Base-by-base conservation (phyloP, 305 asterid genomes). In the Euphrasia arctica region DNA sequence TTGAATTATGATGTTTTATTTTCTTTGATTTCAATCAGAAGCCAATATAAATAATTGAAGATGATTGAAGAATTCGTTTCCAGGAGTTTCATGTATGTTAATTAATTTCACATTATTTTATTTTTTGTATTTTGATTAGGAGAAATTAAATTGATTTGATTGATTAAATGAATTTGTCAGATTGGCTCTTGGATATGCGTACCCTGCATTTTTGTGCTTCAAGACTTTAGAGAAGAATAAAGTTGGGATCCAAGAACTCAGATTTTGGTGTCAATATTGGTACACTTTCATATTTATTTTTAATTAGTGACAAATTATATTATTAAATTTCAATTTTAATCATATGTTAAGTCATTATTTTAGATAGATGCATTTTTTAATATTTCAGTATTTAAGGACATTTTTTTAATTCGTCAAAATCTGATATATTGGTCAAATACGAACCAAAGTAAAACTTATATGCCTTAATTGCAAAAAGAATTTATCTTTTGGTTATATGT, bases 221-320 rank as follows among this genome's bases (percentile, higher is more conserved):
- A 91, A 83, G 70, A 77, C 88, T 4, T 45, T 91, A 42, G 96
- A 85, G 78, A 91, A 80, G 74, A 77, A 80, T 62, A 72, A 70
- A 73, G 93, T 84, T 54, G 85, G 65, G 12, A 80, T 79, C 77
- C 83, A 67, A 60, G 96, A 90, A 51, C 95, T 90, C 75, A 75
- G 90, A 41, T 90, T 84, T 50, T 90, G 97, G 97, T 90, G 97
- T 52, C 97, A 86, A 72, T 90, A 90, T 70, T 90, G 97, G 97
- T 90, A 74, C 63, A 52, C 6, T 70, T 58, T 54, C 6, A n/a
- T 4, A 1, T 9, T 22, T 48, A 43, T 45, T 52, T n/a, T 48
- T n/a, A 12, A 11, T 2, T 47, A 13, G n/a, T 12, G 3, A 45
- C 15, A 10, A 45, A 12, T 45, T 45, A 11, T 47, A 47, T 47